These are phyloP conservation scores for Penicillium capsulatum DNA, from an alignment of 2,329 filamentous ascomycete species.

Conservation along the genomic window DNA sequence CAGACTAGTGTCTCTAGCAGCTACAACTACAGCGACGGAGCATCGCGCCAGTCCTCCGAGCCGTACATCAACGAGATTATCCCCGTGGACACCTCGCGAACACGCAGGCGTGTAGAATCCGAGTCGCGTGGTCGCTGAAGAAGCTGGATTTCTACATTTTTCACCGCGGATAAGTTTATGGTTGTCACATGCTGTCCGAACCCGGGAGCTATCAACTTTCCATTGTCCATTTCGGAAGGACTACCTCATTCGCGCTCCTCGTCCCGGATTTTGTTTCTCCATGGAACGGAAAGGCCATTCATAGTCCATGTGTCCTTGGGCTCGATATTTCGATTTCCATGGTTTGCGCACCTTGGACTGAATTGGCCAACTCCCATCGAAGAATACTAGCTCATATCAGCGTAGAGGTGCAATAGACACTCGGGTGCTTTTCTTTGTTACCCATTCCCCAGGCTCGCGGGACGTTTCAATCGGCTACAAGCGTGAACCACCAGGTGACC, in stretches of 20 bases:
- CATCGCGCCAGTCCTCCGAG: conserved; percentile 23
- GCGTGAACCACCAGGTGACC: too few relatives aligned
- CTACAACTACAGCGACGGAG: conserved; percentile 3
- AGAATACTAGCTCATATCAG: too few relatives aligned
- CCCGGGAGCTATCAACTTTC: not conserved
- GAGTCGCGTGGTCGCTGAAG: conserved; percentile 28
- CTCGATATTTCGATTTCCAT: too few relatives aligned
- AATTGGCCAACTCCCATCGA: too few relatives aligned
- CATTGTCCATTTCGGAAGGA: not conserved
- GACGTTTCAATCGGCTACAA: too few relatives aligned
- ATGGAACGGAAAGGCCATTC: too few relatives aligned
- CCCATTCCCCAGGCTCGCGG: too few relatives aligned
- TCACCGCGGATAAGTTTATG: not conserved
- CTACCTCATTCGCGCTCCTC: not conserved
- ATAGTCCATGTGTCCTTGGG: too few relatives aligned
- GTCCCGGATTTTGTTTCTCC: too few relatives aligned
- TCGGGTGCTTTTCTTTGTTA: too few relatives aligned
- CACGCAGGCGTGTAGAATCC: conserved; percentile 28
- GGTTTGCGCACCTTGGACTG: too few relatives aligned
- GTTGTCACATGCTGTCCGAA: not conserved
- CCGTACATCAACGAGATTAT: conserved; percentile 45
- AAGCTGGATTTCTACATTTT: not conserved
- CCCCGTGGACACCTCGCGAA: conserved; percentile 29
- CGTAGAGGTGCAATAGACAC: too few relatives aligned
- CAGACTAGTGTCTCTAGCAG: conserved; percentile 17